These are phyloP conservation scores for Penicillium sp. DNA, from an alignment of 2,329 filamentous ascomycete genomes.

Conservation along the genomic window DNA sequence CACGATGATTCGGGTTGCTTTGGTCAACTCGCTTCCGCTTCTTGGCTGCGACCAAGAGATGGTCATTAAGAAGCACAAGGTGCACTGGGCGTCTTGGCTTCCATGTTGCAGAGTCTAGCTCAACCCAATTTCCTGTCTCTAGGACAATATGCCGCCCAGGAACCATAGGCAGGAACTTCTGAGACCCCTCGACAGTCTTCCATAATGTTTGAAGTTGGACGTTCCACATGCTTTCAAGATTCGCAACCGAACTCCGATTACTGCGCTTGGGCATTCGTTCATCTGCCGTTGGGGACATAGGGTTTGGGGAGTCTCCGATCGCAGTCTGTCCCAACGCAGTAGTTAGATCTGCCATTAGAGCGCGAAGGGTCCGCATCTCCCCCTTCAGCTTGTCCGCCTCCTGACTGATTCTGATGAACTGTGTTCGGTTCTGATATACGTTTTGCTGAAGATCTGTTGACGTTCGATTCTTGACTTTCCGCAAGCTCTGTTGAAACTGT, in stretches of 20 bases:
- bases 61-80: slow-evolving; percentile 91
- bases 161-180: slow-evolving; percentile 91
- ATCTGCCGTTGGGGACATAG: slow-evolving; percentile 55
- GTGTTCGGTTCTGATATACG: slow-evolving; percentile 94
- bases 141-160: slow-evolving; percentile 92
- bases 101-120: slow-evolving; percentile 96
- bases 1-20: slow-evolving; percentile 50
- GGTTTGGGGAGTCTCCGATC: slow-evolving; percentile 58
- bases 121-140: slow-evolving; percentile 92
- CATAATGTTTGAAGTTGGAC: slow-evolving; percentile 78
- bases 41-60: slow-evolving; percentile 85
- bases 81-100: slow-evolving; percentile 89
- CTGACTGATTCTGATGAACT: slow-evolving; percentile 99
- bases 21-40: slow-evolving; percentile 90
- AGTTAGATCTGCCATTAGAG: slow-evolving; percentile 91
- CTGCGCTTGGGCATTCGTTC: slow-evolving; percentile 57
- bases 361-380: slow-evolving; percentile 89
- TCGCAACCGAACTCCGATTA: slow-evolving; percentile 87
- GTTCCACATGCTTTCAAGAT: slow-evolving; percentile 71
- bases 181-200: slow-evolving; percentile 96
- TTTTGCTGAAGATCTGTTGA: slow-evolving; percentile 89
- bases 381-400: slow-evolving; percentile 97
- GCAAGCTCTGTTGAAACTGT: slow-evolving; percentile 76
- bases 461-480: slow-evolving; percentile 76
- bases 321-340: slow-evolving; percentile 61